phyloP scores from a whole-genome alignment of 1,284 basidiomycete genomes.

The Sporisorium sorghi region DNA sequence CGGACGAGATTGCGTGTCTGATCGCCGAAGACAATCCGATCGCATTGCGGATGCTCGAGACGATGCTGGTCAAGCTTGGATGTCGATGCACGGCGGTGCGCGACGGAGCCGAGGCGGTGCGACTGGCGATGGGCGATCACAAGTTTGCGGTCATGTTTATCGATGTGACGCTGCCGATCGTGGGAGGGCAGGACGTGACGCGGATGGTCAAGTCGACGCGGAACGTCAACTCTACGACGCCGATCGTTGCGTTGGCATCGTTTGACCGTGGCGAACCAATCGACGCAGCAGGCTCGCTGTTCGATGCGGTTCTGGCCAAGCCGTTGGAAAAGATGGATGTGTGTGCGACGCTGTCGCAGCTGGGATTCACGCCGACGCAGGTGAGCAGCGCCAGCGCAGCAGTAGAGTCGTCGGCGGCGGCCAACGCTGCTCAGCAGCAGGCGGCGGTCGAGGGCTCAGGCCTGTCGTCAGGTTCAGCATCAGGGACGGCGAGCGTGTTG shows the following conservation, averaged over 20 bases:
- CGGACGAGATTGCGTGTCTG: conserved; percentile 80
- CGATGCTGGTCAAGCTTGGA: conserved; percentile 87
- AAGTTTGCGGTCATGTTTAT: conserved; percentile 80
- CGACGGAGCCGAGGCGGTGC: conserved; percentile 95
- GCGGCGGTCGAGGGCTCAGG: background rate
- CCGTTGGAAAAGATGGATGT: conserved; percentile 62
- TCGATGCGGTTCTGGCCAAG: conserved; percentile 63
- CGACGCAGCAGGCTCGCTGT: conserved; percentile 71
- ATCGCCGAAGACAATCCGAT: conserved; percentile 96
- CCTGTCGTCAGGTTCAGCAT: conserved; percentile 17
- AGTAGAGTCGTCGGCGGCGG: conserved; percentile 8
- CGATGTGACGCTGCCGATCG: conserved; percentile 90
- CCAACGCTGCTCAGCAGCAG: conserved; percentile 6
- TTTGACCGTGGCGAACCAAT: conserved; percentile 61
- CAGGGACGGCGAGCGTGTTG: conserved; percentile 34
- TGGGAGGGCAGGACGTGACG: conserved; percentile 90
- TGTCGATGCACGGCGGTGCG: conserved; percentile 93
- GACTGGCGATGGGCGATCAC: conserved; percentile 95
- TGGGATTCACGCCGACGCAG: conserved; percentile 54
- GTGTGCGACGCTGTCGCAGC: conserved; percentile 45
- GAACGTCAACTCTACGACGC: conserved; percentile 86
- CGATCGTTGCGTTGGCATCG: conserved; percentile 83
- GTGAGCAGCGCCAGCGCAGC: conserved; percentile 9
- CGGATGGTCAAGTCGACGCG: conserved; percentile 94
- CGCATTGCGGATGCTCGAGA: conserved; percentile 77